These are phyloP conservation scores for Gaeumannomyces tritici DNA, from an alignment of 2,329 filamentous ascomycete species.

Conservation along the genomic window DNA sequence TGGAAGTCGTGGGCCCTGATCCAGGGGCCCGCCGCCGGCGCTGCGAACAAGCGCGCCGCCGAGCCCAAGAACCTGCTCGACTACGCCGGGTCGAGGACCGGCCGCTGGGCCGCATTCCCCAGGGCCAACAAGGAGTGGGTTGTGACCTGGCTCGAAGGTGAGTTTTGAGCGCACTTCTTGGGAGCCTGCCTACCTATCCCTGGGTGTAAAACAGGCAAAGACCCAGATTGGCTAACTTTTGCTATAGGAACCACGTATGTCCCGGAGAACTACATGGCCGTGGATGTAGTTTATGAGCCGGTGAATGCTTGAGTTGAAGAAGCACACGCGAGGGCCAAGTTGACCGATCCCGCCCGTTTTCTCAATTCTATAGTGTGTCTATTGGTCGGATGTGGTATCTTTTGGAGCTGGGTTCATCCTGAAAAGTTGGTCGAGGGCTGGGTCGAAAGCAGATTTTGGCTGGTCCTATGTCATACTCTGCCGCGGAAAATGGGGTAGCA, in stretches of 20 bases:
- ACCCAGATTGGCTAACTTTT: not conserved
- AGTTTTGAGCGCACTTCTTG: not conserved
- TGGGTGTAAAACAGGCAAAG: not conserved
- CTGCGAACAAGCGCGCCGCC: slow-evolving; percentile 1
- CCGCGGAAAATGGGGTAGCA: not conserved
- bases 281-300: not conserved
- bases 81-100: not conserved
- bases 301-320: not conserved
- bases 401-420: not conserved
- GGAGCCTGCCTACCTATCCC: too few species aligned
- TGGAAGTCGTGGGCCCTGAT: slow-evolving; percentile 25
- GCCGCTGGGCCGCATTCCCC: slow-evolving; percentile 2
- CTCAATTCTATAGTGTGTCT: too few species aligned
- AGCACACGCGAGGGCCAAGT: too few species aligned
- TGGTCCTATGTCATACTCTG: not conserved
- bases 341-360: too few species aligned
- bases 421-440: too few species aligned
- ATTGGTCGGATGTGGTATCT: not conserved
- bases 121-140: not conserved
- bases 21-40: slow-evolving; percentile 6
- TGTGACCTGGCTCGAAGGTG: slow-evolving; percentile 1
- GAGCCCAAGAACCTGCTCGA: not conserved
- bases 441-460: not conserved
- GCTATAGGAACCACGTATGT: not conserved
- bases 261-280: not conserved